These are phyloP conservation scores for Lepraria neglecta DNA, from an alignment of 495 filamentous ascomycete species.

Conservation along the genomic window DNA sequence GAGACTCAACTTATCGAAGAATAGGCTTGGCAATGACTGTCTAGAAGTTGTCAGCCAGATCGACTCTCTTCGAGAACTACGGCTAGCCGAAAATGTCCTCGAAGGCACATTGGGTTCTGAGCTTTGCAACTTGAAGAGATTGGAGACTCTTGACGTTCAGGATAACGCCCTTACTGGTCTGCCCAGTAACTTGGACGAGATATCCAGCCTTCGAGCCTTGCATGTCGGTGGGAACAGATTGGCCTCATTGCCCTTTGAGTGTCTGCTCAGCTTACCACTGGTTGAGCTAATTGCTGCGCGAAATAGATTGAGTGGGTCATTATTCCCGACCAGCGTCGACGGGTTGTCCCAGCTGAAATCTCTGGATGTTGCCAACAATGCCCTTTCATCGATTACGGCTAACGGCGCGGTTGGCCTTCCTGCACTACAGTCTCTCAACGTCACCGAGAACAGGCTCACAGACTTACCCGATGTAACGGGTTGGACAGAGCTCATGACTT, in stretches of 20 bases:
- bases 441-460: conserved; percentile 70
- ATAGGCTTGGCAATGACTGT: conserved; percentile 62
- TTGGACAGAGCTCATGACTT: conserved; percentile 65
- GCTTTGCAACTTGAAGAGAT: conserved; percentile 52
- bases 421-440: conserved; percentile 62
- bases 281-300: conserved; percentile 69
- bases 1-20: conserved; percentile 78
- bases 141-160: conserved; percentile 77
- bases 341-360: conserved; percentile 57
- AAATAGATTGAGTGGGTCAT: conserved; percentile 66
- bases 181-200: conserved; percentile 57
- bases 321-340: conserved; percentile 57
- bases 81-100: conserved; percentile 71
- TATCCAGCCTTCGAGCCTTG: conserved; percentile 62
- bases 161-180: conserved; percentile 72
- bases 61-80: conserved; percentile 65
- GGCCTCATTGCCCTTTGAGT: conserved; percentile 59
- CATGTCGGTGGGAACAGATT: conserved; percentile 75
- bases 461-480: conserved; percentile 60
- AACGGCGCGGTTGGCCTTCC: conserved; percentile 54
- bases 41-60: conserved; percentile 71
- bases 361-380: conserved; percentile 72
- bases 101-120: conserved; percentile 54
- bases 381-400: conserved; percentile 52
- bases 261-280: conserved; percentile 59